Conservation (phyloP, 345 rosid genomes). For the Alliaria petiolata region DNA sequence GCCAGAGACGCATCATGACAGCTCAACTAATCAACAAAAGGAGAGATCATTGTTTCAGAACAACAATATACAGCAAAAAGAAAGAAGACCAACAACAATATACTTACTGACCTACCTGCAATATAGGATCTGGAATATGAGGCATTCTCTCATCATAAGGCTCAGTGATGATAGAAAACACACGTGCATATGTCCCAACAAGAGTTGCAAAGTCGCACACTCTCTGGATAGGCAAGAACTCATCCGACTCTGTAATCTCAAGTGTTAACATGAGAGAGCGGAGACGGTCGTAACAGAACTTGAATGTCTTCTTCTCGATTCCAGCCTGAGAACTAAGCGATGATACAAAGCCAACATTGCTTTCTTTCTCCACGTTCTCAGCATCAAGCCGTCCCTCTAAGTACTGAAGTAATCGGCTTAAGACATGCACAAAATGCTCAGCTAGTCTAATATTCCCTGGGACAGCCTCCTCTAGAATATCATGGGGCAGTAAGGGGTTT, state of each 20-base stretch:
- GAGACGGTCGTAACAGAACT: too few species aligned
- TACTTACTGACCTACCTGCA: slow-evolving; percentile 61
- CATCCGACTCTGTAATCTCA: slow-evolving; percentile 53
- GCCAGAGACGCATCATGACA: slow-evolving; percentile 98
- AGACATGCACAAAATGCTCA: too few species aligned
- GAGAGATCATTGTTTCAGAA: slow-evolving; percentile 12
- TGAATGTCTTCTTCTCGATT: too few species aligned
- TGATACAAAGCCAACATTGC: too few species aligned
- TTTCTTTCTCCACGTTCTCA: too few species aligned
- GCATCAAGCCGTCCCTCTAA: too few species aligned
- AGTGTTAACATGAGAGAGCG: too few species aligned
- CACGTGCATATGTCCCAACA: slow-evolving; percentile 80
- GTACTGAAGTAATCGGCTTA: too few species aligned
- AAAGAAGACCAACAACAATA: neutral
- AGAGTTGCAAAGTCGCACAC: slow-evolving; percentile 95
- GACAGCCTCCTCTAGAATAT: too few species aligned
- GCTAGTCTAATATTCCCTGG: too few species aligned
- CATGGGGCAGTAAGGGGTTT: too few species aligned
- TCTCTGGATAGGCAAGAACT: slow-evolving; percentile 83
- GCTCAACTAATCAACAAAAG: slow-evolving; percentile 57
- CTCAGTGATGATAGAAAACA: slow-evolving; percentile 85
- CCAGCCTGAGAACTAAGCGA: too few species aligned
- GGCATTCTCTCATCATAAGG: slow-evolving; percentile 98
- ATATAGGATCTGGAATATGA: slow-evolving; percentile 85
- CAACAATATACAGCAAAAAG: neutral